Evolutionary conservation across 2,329 filamentous ascomycete genomes (phyloP), one percentile per base, ranked within the genome.

Genomic region (Orbilia javanica): DNA sequence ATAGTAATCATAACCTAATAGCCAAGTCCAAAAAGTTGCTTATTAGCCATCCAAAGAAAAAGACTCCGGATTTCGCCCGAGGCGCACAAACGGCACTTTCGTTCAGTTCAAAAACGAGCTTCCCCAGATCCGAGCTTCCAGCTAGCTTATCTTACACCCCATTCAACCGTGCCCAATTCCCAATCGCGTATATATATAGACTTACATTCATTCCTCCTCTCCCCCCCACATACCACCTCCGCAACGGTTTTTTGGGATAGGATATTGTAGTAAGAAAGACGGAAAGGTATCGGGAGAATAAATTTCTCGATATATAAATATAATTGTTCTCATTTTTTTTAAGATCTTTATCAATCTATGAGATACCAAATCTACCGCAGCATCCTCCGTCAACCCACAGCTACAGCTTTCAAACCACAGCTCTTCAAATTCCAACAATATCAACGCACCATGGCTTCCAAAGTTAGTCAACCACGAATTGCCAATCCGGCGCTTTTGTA

Each of bases 401-500:
- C n/a, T n/a, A n/a, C n/a, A n/a, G 11, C 36, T 11, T 29, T 60
- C 31, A 15, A 22, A 55, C 70, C n/a, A 31, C 69, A 44, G 34
- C 29, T 53, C 18, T 60, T 62, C 66, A 71, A 44, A 71, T 60
- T 77, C 73, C 73, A 77, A 77, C 73, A 77, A 2, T 39, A 29
- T 31, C 73, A 77, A 77, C 73, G 73, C 73, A 71, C 65, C n/a
- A 77, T 77, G 73, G 62, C 73, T 22, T 70, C 72, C 5, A 66
- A 60, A 60, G 34, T 60, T 34, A 39, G 48, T 11, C 36, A 67
- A 52, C 66, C 72, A 1, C 68, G 73, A 53, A 77, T 77, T 42
- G 66, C 46, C 52, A 62, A 34, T 15, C 73, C 73, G 31, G 73
- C 66, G 15, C 48, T 77, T 25, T 77, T 77, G 73, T 77, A 77